Evolutionary conservation across 768 basidiomycete species (phyloP).

Genomic region (Trametes sanguinea): DNA sequence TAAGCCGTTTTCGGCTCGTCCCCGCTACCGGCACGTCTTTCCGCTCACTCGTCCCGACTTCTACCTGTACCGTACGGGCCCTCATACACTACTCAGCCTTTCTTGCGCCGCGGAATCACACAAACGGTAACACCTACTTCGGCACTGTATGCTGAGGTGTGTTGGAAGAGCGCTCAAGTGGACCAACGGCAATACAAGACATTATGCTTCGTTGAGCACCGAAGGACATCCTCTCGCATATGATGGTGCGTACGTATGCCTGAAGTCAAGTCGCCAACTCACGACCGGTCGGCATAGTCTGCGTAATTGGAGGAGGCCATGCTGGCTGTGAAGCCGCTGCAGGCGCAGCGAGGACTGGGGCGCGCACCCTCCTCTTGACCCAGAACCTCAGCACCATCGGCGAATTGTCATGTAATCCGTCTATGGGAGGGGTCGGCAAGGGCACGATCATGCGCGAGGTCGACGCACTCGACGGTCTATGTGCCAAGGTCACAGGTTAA

Average conservation of each 20-base stretch:
- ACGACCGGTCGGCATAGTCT: constrained; percentile 45
- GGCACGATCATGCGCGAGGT: constrained; percentile 90
- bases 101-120: too few species aligned
- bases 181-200: not conserved
- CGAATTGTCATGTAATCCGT: constrained; percentile 88
- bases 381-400: constrained; percentile 83
- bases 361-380: constrained; percentile 78
- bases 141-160: constrained; percentile 12
- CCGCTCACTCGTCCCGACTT: not conserved
- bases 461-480: constrained; percentile 87
- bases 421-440: constrained; percentile 90
- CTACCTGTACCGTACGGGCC: too few species aligned
- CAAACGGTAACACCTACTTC: not conserved
- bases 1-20: not conserved
- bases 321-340: constrained; percentile 93
- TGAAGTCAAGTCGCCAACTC: not conserved
- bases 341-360: constrained; percentile 81
- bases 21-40: not conserved
- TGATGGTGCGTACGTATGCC: constrained; percentile 20
- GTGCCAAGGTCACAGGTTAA: constrained; percentile 80
- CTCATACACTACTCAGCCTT: not conserved
- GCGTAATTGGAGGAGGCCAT: constrained; percentile 90
- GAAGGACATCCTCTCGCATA: constrained; percentile 16
- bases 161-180: not conserved
- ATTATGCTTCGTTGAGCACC: constrained; percentile 17